Evolutionary conservation across 1,139 yeast genomes (phyloP), one percentile per base, ranked within the genome.

Genomic region (Zygoascus sp.): DNA sequence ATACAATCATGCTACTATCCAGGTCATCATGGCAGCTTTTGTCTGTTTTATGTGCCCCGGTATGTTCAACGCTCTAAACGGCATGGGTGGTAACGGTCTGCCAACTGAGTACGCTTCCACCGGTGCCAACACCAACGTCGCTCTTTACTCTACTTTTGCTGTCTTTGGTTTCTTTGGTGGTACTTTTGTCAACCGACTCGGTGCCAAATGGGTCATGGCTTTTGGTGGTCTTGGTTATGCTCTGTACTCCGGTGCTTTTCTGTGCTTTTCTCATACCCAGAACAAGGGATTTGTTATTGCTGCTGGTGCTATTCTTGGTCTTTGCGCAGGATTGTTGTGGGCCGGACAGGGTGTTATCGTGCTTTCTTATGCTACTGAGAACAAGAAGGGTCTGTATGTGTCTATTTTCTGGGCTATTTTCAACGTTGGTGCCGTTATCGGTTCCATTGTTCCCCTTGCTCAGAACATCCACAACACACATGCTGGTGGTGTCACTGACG

Each of bases 151-250:
- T 25, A 74, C 79, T 1, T 79, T 61, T 19, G 61, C 64, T n/a
- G 70, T 77, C 20, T 60, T 78, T 48, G 84, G 83, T 43, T 76
- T 80, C 65, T 73, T 80, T 53, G 76, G 79, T 25, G 85, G 85
- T 56, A 73, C 81, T 48, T 70, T 79, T 49, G 74, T 78, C 61
- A 79, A 80, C 65, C 58, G 65, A 15, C 60, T 79, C 39, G 84
- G 84, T 48, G 68, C 74, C 27, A 67, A 72, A 52, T 65, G 67
- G 43, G 69, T 78, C 50, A 66, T 80, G 40, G 66, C 73, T 51
- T 61, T 77, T 53, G 83, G 84, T 45, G 80, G 81, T 46, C 55
- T 71, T 41, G 83, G 83, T 38, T 80, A 80, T 60, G 73, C 77
- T 40, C 51, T 80, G 48, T 80, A 79, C 60, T 70, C 79, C 45